Base-by-base conservation (phyloP, 179 eudicot genomes). In the Actinidia chinensis region DNA sequence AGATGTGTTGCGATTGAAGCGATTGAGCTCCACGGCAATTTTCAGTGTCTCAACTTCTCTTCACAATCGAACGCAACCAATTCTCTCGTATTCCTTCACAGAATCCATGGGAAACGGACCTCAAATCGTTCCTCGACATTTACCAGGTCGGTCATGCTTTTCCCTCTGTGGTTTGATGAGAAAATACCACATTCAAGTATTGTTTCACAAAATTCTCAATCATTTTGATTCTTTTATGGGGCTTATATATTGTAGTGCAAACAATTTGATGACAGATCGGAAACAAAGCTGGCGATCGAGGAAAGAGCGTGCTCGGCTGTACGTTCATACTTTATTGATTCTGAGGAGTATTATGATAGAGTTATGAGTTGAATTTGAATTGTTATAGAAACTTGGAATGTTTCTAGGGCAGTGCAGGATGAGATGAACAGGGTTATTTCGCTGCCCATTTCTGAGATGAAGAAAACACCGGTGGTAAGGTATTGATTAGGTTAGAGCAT, bases 351-450 rank as follows among this genome's bases (percentile, higher is more conserved):
- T 60, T 46, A 46, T 4, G 8, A 60, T 20, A 8, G 65, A 7
- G 23, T 20, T 20, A 17, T 68, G 46, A 59, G 47, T 73, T 80
- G 36, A 54, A 52, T 77, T 77, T 74, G 66, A 47, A 68, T 43
- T 50, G 46, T 67, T 77, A 17, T 47, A 10, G 17, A 17, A 66
- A 48, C 59, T 56, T 54, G 20, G n/a, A 12, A 18, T 85, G 84
- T 74, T 73, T 89, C 79, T 90, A 88, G 91, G 95, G 88, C 99
- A 93, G 98, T 95, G 77, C 83, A 82, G n/a, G 99, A 95, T 93
- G 99, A 95, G 90, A 86, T 95, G 95, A 95, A 87, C 81, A 83
- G 99, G 98, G 99, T 28, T 91, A 91, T 82, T 93, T 93, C 81
- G 97, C 97, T 78, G 98, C n/a, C 93, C 78, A 91, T 95, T 79